Conservation (phyloP, 1,284 basidiomycete genomes). For the Cutaneotrichosporon cutaneum region DNA sequence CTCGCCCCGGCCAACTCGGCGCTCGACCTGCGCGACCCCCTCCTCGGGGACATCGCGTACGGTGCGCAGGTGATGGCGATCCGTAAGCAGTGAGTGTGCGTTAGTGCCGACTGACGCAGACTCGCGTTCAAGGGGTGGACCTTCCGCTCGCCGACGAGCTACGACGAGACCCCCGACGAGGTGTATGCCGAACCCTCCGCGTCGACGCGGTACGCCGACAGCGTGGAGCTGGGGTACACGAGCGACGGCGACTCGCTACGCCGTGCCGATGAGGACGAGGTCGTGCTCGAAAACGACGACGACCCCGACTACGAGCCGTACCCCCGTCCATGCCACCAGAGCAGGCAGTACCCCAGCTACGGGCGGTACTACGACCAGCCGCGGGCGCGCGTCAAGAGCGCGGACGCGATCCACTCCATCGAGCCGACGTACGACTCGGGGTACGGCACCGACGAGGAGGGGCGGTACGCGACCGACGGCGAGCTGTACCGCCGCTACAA, state of each 20-base stretch:
- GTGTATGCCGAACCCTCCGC: not conserved
- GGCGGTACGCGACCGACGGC: not conserved
- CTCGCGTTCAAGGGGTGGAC: constrained; percentile 50
- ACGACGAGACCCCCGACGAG: not conserved
- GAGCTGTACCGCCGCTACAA: not conserved
- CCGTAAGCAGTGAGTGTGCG: constrained; percentile 66
- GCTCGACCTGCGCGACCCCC: constrained; percentile 78
- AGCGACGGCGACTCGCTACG: not conserved
- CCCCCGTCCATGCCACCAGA: not conserved
- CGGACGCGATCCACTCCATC: not conserved
- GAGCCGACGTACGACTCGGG: not conserved
- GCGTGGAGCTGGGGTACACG: not conserved
- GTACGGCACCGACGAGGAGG: not conserved
- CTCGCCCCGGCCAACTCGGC: constrained; percentile 84
- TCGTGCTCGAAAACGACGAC: not conserved
- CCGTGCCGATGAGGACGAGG: not conserved
- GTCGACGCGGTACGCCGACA: not conserved
- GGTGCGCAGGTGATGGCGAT: constrained; percentile 82
- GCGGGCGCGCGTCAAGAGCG: not conserved
- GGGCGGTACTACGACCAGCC: not conserved
- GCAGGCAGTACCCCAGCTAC: constrained; percentile 1
- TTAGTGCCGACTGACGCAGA: constrained; percentile 18
- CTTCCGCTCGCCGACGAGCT: constrained; percentile 25
- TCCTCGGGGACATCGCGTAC: constrained; percentile 78
- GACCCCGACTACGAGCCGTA: constrained; percentile 8